Conservation (phyloP, 2,329 filamentous ascomycete species). For the Aspergillus fumigatus region DNA sequence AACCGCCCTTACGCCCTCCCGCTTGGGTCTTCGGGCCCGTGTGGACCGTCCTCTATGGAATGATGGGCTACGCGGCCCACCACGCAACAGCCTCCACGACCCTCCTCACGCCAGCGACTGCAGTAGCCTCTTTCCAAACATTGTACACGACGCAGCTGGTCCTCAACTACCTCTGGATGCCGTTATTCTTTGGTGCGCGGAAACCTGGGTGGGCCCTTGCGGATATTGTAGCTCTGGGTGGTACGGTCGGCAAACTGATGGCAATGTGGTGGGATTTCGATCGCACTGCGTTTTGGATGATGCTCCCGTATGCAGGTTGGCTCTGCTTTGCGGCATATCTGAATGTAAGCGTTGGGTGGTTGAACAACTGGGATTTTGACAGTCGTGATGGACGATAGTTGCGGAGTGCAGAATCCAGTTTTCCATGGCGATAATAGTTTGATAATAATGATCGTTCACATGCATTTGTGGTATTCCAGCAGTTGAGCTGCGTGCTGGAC, state of each 20-base stretch:
- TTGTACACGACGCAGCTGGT: slow-evolving; percentile 83
- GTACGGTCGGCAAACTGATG: slow-evolving; percentile 67
- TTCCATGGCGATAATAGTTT: background rate
- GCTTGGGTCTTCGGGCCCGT: slow-evolving; percentile 55
- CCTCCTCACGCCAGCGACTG: slow-evolving; percentile 43
- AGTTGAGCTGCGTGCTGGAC: too few relatives aligned
- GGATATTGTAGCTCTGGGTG: slow-evolving; percentile 70
- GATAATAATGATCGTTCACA: background rate
- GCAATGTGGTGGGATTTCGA: slow-evolving; percentile 75
- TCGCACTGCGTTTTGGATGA: slow-evolving; percentile 63
- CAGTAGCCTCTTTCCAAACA: slow-evolving; percentile 65
- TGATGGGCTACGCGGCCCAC: slow-evolving; percentile 88
- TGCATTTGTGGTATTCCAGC: background rate
- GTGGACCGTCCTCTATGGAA: slow-evolving; percentile 55
- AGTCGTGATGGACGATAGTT: background rate
- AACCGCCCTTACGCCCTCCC: slow-evolving; percentile 53
- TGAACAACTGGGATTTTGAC: slow-evolving; percentile 58
- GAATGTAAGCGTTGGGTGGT: slow-evolving; percentile 61
- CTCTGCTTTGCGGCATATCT: slow-evolving; percentile 83
- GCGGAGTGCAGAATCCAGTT: background rate
- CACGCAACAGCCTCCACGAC: slow-evolving; percentile 65
- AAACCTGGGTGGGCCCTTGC: slow-evolving; percentile 68
- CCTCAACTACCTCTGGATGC: slow-evolving; percentile 86
- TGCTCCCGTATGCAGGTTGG: slow-evolving; percentile 83
- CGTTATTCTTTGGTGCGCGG: slow-evolving; percentile 79